These are phyloP conservation scores for Mallotus japonicus DNA, from an alignment of 441 rosid species.

Conservation along the genomic window DNA sequence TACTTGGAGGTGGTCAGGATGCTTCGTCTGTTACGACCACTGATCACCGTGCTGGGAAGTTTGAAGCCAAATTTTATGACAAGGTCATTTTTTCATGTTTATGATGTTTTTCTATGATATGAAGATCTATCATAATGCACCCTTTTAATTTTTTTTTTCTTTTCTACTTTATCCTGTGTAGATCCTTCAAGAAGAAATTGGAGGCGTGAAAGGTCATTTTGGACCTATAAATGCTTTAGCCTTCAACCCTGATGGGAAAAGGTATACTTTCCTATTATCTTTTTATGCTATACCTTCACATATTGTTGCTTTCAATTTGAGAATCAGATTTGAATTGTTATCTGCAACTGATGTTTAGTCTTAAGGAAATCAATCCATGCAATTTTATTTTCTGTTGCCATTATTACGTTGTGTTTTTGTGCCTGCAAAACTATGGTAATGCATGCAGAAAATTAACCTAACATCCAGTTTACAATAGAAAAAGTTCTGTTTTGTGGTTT, in stretches of 20 bases:
- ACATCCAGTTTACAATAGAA: neutral
- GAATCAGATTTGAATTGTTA: neutral
- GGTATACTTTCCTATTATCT: conserved; percentile 38
- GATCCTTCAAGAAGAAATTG: conserved; percentile 89
- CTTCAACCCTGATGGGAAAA: conserved; percentile 91
- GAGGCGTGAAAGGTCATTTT: conserved; percentile 95
- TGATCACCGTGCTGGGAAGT: conserved; percentile 94
- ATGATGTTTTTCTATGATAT: neutral
- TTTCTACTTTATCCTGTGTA: conserved; percentile 23
- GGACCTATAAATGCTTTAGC: conserved; percentile 97
- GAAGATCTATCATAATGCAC: neutral
- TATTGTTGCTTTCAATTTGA: neutral
- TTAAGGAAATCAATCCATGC: neutral
- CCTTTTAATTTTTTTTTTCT: neutral
- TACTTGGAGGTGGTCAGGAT: conserved; percentile 98
- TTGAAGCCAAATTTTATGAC: conserved; percentile 82
- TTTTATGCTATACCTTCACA: neutral
- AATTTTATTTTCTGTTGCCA: too few relatives aligned
- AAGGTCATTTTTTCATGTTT: conserved; percentile 44
- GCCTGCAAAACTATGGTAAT: neutral
- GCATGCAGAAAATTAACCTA: neutral
- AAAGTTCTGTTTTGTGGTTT: neutral
- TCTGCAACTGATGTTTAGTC: neutral
- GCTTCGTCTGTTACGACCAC: conserved; percentile 94
- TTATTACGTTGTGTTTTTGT: too few relatives aligned